phyloP scores from a whole-genome alignment of 176 grass and related monocot genomes.

The Ampelocalamus luodianensis region DNA sequence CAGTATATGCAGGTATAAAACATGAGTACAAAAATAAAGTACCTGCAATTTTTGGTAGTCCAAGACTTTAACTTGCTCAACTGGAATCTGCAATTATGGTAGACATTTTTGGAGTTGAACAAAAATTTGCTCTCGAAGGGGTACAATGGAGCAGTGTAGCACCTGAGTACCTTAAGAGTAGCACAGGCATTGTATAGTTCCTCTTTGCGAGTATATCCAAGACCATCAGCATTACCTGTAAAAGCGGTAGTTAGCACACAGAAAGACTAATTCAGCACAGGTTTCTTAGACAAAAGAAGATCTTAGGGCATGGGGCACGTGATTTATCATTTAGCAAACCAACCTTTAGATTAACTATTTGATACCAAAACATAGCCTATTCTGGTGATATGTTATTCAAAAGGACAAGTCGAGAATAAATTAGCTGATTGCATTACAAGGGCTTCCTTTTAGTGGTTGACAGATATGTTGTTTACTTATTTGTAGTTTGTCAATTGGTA shows the following conservation, averaged over 20 bases:
- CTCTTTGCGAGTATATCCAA: constrained; percentile 71
- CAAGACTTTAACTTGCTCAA: constrained; percentile 71
- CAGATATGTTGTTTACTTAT: background rate
- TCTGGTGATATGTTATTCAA: background rate
- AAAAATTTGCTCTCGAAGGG: too few relatives aligned
- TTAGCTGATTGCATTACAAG: background rate
- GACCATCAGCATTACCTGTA: constrained; percentile 87
- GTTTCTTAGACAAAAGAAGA: too few relatives aligned
- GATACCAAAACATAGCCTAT: background rate
- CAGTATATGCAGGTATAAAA: background rate
- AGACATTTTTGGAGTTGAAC: background rate
- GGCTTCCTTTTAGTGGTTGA: background rate
- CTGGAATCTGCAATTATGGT: constrained; percentile 61
- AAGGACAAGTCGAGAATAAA: background rate
- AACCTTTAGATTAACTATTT: too few relatives aligned
- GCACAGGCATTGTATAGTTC: constrained; percentile 73
- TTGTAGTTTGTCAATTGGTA: background rate
- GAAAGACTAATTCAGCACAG: too few relatives aligned
- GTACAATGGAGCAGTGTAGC: background rate
- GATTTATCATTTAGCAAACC: too few relatives aligned
- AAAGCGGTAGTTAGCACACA: too few relatives aligned
- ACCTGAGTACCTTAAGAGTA: constrained; percentile 55
- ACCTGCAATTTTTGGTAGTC: constrained; percentile 82
- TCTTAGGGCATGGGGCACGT: too few relatives aligned
- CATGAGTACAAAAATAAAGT: background rate